phyloP scores from a whole-genome alignment of 768 basidiomycete species.

The Calvatia gigantea region DNA sequence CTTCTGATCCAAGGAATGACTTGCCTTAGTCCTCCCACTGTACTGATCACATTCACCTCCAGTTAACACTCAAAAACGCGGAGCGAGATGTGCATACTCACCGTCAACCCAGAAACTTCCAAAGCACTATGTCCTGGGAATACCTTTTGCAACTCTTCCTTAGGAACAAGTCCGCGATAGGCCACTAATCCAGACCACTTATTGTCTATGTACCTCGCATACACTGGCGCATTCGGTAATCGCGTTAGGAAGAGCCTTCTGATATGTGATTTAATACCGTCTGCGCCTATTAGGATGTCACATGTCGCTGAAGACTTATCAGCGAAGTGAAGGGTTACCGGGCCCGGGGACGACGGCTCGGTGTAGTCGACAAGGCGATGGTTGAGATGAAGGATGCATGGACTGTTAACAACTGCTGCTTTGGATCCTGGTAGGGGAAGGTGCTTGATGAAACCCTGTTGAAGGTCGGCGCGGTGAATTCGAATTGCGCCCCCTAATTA shows the following conservation, averaged over 20 bases:
- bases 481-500: slow-evolving; percentile 21
- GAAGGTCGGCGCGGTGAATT: slow-evolving; percentile 45
- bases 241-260: slow-evolving; percentile 14
- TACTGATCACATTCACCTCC: slow-evolving; percentile 22
- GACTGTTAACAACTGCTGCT: neutral
- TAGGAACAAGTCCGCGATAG: slow-evolving; percentile 30
- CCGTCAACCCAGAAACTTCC: slow-evolving; percentile 17
- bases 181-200: slow-evolving; percentile 31
- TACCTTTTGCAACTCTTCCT: slow-evolving; percentile 17
- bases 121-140: slow-evolving; percentile 26
- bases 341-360: slow-evolving; percentile 16
- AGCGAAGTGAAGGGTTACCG: slow-evolving; percentile 17
- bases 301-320: slow-evolving; percentile 23
- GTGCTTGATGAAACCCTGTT: slow-evolving; percentile 35
- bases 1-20: too few relatives aligned
- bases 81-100: slow-evolving; percentile 8
- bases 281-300: slow-evolving; percentile 37
- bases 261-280: slow-evolving; percentile 31
- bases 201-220: slow-evolving; percentile 22
- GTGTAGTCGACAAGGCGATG: slow-evolving; percentile 39
- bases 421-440: slow-evolving; percentile 19
- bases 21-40: slow-evolving; percentile 26
- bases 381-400: slow-evolving; percentile 24
- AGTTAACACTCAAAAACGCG: neutral
- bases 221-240: neutral